Conservation (phyloP, 75 land plant species). For the Selaginella tamariscina region DNA sequence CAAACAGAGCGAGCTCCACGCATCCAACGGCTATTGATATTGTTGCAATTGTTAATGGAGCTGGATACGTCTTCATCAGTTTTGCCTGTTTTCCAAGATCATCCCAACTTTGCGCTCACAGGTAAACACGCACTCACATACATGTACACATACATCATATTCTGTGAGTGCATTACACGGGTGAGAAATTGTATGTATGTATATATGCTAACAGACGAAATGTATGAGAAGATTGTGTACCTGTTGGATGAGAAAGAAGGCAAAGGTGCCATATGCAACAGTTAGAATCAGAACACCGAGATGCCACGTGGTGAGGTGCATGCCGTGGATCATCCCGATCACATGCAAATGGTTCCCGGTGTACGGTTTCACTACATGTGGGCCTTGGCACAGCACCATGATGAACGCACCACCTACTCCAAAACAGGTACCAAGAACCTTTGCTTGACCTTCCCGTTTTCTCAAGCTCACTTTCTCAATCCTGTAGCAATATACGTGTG, state of each 20-base stretch:
- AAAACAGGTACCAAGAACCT: conserved; percentile 36
- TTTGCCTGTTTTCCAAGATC: conserved; percentile 19
- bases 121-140: too few relatives aligned
- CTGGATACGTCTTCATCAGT: conserved; percentile 16
- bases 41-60: conserved; percentile 18
- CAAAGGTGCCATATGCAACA: not conserved
- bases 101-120: too few relatives aligned
- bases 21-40: conserved; percentile 10
- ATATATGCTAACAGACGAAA: too few relatives aligned
- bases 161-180: too few relatives aligned
- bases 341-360: not conserved
- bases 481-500: too few relatives aligned
- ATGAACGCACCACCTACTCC: conserved; percentile 42
- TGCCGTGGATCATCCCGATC: too few relatives aligned
- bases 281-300: not conserved
- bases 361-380: conserved; percentile 17
- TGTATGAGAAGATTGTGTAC: not conserved
- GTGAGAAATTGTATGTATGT: too few relatives aligned
- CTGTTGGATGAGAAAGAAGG: not conserved
- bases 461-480: conserved; percentile 37
- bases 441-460: conserved; percentile 40
- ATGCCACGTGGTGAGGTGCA: not conserved
- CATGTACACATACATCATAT: not conserved
- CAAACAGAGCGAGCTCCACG: conserved; percentile 4
- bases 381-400: conserved; percentile 45